Percentiles rank a stretch among this genome's conserved stretches.
Evolutionary conservation across 257 asterid species (phyloP).

Genomic region (Solanum rostratum): DNA sequence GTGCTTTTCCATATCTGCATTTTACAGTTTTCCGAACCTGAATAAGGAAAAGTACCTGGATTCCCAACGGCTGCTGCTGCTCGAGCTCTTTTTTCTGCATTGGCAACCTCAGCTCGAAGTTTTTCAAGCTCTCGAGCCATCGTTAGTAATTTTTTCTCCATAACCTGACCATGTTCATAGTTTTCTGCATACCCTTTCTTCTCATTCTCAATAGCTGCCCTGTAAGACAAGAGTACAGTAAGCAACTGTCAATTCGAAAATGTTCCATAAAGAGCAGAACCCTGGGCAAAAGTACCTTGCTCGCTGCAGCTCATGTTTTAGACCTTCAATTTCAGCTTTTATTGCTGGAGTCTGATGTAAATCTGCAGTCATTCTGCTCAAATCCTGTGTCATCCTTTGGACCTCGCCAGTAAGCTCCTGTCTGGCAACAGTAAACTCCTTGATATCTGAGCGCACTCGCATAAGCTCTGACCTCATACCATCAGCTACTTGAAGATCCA

Average conservation of each 20-base stretch:
- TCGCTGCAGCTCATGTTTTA: conserved; percentile 64
- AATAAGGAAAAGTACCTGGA: conserved; percentile 37
- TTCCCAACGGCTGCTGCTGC: conserved; percentile 50
- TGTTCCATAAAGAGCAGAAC: not conserved
- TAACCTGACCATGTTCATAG: conserved; percentile 80
- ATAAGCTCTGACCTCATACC: conserved; percentile 76
- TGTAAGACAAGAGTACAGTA: conserved; percentile 9
- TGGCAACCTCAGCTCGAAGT: conserved; percentile 91
- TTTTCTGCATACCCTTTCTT: conserved; percentile 85
- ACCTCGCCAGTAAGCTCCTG: conserved; percentile 67
- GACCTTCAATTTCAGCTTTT: conserved; percentile 59
- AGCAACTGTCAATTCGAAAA: not conserved
- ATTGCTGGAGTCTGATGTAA: conserved; percentile 74
- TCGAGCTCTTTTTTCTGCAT: conserved; percentile 75
- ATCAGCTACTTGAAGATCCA: conserved; percentile 57
- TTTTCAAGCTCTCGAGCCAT: conserved; percentile 92
- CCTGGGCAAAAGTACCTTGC: conserved; percentile 37
- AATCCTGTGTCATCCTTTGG: conserved; percentile 84
- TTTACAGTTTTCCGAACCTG: not conserved
- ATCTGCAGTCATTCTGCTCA: conserved; percentile 65
- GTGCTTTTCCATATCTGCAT: not conserved
- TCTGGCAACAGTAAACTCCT: conserved; percentile 67
- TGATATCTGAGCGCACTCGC: conserved; percentile 64
- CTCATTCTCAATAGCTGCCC: conserved; percentile 90
- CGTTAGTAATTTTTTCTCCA: conserved; percentile 74